Percentiles rank a stretch among this genome's conserved stretches.
phyloP scores from a whole-genome alignment of 1,139 yeast species.

The Geotrichum aggregatum region DNA sequence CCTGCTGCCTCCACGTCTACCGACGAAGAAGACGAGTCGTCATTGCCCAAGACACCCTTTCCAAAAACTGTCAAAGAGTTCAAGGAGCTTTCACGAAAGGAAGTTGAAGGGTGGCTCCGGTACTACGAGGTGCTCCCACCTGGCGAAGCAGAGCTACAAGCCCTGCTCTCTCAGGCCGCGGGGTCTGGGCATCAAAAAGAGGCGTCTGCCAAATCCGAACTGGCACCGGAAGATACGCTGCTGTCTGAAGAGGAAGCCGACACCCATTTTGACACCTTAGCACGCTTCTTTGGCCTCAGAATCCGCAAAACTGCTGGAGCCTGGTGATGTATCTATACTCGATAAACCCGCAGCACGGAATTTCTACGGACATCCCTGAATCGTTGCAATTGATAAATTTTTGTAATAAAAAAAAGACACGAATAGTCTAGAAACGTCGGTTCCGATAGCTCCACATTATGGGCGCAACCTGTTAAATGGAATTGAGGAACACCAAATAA shows the following conservation, averaged over 20 bases:
- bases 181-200: conserved; percentile 11
- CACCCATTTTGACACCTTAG: conserved; percentile 57
- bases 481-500: no score
- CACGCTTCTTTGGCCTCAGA: conserved; percentile 63
- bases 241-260: conserved; percentile 46
- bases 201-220: background rate
- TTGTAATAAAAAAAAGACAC: no score
- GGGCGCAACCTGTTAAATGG: no score
- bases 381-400: no score
- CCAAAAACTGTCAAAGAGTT: conserved; percentile 62
- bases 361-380: no score
- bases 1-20: background rate
- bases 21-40: conserved; percentile 22
- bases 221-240: conserved; percentile 28
- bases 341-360: no score
- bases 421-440: no score
- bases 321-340: no score
- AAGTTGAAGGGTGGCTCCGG: conserved; percentile 53
- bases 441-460: no score
- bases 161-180: conserved; percentile 33
- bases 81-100: conserved; percentile 43
- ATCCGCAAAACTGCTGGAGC: conserved; percentile 50
- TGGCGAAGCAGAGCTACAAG: conserved; percentile 35
- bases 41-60: conserved; percentile 36
- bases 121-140: conserved; percentile 55